Base-by-base conservation (phyloP, 805 yeast species). In the Wickerhamiella sorbophila region DNA sequence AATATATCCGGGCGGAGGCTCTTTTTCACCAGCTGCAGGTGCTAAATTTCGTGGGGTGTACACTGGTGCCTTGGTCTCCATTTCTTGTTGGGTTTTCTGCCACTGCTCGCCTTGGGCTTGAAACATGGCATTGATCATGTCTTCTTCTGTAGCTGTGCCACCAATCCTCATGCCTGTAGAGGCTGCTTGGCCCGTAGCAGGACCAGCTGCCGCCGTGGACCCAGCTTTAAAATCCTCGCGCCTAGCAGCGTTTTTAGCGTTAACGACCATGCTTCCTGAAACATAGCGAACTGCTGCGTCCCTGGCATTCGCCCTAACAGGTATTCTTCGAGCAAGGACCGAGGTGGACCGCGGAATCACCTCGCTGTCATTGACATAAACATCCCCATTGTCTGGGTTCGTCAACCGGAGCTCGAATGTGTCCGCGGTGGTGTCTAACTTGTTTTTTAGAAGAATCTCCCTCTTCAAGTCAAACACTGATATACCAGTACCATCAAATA, bases 401-500 rank as follows among this genome's bases (percentile, higher is more conserved):
- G 72, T 81, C 15, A 91, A 54, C 36, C 72, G 62, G 32, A 91
- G 63, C 56, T 84, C 91, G 53, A 87, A 86, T 10, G 51, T 43
- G 55, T 84, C 95, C 2, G 78, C 72, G 1, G 95, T 93, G 45
- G 77, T 78, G 4, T 87, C 85, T 14, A 91, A 66, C 52, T 76
- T 81, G 60, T 87, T 88, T 32, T 77, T 83, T 16, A 70, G 60
- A 34, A 91, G 80, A 40, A 91, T 85, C 52, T 91, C 97, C 47
- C 88, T 77, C 61, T 91, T 91, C 46, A 91, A 65, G 56, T 91
- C 99, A 62, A 88, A 91, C 1, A 87, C 94, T 1, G 94, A 84
- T 33, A 91, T 75, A 22, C 97, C 96, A 0, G 98, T 88, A 17
- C 98, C 99, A 59, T 91, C 98, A 56, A 91, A 91, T 37, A 78